These are phyloP conservation scores for Leucoagaricus sp. DNA, from an alignment of 1,284 basidiomycete species.

Conservation along the genomic window DNA sequence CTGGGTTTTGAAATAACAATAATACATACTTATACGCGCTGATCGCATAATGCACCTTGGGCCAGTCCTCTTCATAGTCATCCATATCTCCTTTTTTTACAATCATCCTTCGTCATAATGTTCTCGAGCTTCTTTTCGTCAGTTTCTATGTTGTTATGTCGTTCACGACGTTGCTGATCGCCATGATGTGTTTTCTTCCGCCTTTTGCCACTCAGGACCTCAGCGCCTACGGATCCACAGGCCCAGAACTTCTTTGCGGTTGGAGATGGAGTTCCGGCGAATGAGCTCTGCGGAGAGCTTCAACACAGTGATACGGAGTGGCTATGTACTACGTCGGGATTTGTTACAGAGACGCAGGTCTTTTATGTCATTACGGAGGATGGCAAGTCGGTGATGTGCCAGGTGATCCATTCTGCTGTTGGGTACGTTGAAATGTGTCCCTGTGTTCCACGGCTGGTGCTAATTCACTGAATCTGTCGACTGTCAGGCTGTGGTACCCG, in stretches of 20 bases:
- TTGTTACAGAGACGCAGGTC: conserved; percentile 90
- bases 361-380: conserved; percentile 89
- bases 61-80: conserved; percentile 7
- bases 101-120: conserved; percentile 15
- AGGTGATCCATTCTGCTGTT: conserved; percentile 94
- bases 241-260: conserved; percentile 83
- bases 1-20: background rate
- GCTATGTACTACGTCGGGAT: conserved; percentile 76
- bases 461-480: no score
- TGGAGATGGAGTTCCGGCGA: conserved; percentile 52
- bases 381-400: conserved; percentile 83
- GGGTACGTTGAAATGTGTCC: conserved; percentile 66
- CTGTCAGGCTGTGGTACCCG: conserved; percentile 84
- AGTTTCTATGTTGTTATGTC: conserved; percentile 52
- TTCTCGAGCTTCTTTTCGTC: conserved; percentile 16
- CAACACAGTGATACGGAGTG: conserved; percentile 78
- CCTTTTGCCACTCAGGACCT: conserved; percentile 40
- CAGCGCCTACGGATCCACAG: conserved; percentile 56
- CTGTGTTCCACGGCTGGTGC: no score
- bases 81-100: conserved; percentile 11
- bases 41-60: conserved; percentile 4
- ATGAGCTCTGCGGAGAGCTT: conserved; percentile 72
- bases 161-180: conserved; percentile 64
- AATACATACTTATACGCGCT: background rate
- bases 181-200: conserved; percentile 17